A percentile compares a stretch with the other conserved stretches of the same genome.
Evolutionary conservation across 352 stramenopile genomes (phyloP).

Genomic region (Stephanocyclus meneghinianus): DNA sequence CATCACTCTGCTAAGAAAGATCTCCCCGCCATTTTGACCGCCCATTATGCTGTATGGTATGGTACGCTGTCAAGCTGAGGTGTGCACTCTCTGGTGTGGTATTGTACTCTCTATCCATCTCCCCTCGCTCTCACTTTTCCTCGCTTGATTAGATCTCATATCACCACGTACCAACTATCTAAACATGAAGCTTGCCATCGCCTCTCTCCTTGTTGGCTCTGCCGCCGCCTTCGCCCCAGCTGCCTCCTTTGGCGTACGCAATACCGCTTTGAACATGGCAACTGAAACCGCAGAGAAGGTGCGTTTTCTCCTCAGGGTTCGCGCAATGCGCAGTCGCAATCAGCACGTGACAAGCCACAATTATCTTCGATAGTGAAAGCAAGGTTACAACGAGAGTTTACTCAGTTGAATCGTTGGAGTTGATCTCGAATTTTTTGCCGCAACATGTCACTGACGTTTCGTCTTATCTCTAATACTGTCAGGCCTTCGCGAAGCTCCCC

Average conservation of each 20-base stretch:
- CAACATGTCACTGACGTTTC: neutral
- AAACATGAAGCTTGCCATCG: conserved; percentile 69
- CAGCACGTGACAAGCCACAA: neutral
- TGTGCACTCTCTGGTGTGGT: neutral
- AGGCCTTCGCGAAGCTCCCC: conserved; percentile 81
- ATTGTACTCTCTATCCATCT: neutral
- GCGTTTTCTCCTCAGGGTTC: neutral
- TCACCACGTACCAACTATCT: neutral
- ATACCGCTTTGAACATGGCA: conserved; percentile 44
- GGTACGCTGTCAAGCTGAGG: no score
- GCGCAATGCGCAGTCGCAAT: neutral
- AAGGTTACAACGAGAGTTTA: no score
- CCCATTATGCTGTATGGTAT: neutral
- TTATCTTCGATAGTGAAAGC: no score
- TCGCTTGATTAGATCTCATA: neutral
- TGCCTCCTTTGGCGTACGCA: conserved; percentile 9
- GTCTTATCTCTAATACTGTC: neutral
- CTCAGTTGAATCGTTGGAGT: no score
- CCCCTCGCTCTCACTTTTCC: neutral
- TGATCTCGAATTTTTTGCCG: no score
- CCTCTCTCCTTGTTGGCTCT: conserved; percentile 13
- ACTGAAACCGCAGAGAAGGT: conserved; percentile 46
- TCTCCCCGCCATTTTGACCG: neutral
- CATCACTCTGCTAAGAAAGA: neutral
- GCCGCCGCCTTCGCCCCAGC: conserved; percentile 8